Conservation (phyloP, 441 rosid species). For the Hura crepitans region DNA sequence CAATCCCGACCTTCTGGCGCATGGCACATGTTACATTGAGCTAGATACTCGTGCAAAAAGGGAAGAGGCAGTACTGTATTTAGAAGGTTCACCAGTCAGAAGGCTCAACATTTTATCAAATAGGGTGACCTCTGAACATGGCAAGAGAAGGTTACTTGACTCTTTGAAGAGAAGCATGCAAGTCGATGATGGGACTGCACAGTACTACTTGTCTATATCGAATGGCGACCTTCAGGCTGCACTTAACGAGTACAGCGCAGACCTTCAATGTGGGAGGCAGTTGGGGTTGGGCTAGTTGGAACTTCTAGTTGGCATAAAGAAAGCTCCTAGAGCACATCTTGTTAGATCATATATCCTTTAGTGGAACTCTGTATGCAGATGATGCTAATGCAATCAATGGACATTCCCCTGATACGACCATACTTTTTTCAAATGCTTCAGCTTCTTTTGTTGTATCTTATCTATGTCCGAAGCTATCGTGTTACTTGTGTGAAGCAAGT, state of each 20-base stretch:
- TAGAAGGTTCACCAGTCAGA: constrained; percentile 50
- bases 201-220: constrained; percentile 70
- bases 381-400: constrained; percentile 1
- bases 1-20: constrained; percentile 52
- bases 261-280: constrained; percentile 71
- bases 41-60: constrained; percentile 66
- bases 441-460: constrained; percentile 6
- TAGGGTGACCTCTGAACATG: constrained; percentile 39
- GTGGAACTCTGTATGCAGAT: neutral
- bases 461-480: neutral
- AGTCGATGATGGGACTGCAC: constrained; percentile 80
- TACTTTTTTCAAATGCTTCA: neutral
- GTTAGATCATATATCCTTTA: constrained; percentile 1
- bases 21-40: constrained; percentile 72
- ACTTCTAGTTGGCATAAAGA: neutral
- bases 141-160: constrained; percentile 57
- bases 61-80: constrained; percentile 79
- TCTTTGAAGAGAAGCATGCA: constrained; percentile 84
- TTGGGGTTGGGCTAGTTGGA: constrained; percentile 36
- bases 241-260: constrained; percentile 56
- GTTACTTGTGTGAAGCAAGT: neutral
- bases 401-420: neutral
- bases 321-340: neutral
- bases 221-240: constrained; percentile 80
- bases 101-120: constrained; percentile 31